Evolutionary conservation across 208 protist genomes (phyloP).

Genomic region (Crithidia expoeki): DNA sequence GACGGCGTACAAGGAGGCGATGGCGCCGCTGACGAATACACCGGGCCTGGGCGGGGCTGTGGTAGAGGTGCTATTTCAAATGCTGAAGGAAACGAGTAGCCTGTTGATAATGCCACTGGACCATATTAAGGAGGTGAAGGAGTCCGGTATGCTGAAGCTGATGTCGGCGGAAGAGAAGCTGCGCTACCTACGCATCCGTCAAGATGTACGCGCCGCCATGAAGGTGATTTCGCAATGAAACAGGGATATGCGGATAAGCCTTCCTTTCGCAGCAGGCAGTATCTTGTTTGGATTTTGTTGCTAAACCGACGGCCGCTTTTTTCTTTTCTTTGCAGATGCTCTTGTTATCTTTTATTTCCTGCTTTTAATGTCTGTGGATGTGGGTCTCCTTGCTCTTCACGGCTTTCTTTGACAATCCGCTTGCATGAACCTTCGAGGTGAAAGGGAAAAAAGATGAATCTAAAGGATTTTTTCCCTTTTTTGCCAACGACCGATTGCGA

Average conservation of each 20-base stretch:
- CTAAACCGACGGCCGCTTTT: too few species aligned
- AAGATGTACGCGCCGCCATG: slow-evolving; percentile 71
- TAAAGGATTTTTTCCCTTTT: too few species aligned
- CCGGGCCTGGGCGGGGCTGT: slow-evolving; percentile 82
- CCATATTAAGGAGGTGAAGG: slow-evolving; percentile 85
- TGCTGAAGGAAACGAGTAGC: slow-evolving; percentile 86
- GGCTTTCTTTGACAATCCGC: too few species aligned
- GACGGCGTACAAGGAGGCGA: slow-evolving; percentile 85
- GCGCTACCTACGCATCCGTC: slow-evolving; percentile 75
- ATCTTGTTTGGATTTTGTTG: too few species aligned
- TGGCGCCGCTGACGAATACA: slow-evolving; percentile 69
- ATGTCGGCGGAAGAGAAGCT: slow-evolving; percentile 82
- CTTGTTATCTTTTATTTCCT: neutral
- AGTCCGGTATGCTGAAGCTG: slow-evolving; percentile 72
- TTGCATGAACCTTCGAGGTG: too few species aligned
- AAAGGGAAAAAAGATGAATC: too few species aligned
- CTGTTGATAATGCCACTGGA: slow-evolving; percentile 83
- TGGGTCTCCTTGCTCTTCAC: too few species aligned
- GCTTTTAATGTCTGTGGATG: neutral
- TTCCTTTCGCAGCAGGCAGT: too few species aligned
- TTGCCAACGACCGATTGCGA: too few species aligned
- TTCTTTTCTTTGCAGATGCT: neutral
- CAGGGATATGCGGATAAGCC: too few species aligned
- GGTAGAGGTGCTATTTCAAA: slow-evolving; percentile 80
- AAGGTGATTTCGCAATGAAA: slow-evolving; percentile 55